Percentiles rank a stretch among this genome's conserved stretches.
phyloP scores from a whole-genome alignment of 495 filamentous ascomycete genomes.

The Daldinia loculata region DNA sequence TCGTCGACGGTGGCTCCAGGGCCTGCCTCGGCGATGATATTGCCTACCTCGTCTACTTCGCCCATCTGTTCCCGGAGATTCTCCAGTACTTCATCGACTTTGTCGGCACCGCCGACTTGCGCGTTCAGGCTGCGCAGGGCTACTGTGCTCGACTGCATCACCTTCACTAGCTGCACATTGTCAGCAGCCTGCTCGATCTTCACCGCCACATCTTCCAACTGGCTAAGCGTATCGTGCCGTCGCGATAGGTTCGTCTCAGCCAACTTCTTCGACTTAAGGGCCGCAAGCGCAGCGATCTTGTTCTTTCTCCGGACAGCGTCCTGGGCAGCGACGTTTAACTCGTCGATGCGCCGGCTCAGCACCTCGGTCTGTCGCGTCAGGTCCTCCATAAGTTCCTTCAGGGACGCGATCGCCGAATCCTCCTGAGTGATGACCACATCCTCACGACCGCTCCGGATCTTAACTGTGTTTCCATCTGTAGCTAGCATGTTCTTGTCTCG shows the following conservation, averaged over 20 bases:
- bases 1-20: slow-evolving; percentile 72
- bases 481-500: slow-evolving; percentile 71
- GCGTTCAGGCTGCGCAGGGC: slow-evolving; percentile 77
- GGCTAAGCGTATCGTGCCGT: slow-evolving; percentile 73
- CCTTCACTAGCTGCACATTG: slow-evolving; percentile 78
- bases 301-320: slow-evolving; percentile 75
- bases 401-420: slow-evolving; percentile 81
- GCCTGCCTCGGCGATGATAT: slow-evolving; percentile 71
- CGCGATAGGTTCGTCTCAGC: slow-evolving; percentile 74
- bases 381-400: slow-evolving; percentile 72
- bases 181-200: slow-evolving; percentile 86
- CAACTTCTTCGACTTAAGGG: slow-evolving; percentile 83
- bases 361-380: slow-evolving; percentile 65
- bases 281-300: slow-evolving; percentile 73
- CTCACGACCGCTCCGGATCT: slow-evolving; percentile 66
- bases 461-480: slow-evolving; percentile 77
- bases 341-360: slow-evolving; percentile 62
- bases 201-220: slow-evolving; percentile 80
- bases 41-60: slow-evolving; percentile 82
- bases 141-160: slow-evolving; percentile 79
- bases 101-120: slow-evolving; percentile 77
- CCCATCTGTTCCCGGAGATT: slow-evolving; percentile 80
- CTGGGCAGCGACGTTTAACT: slow-evolving; percentile 69
- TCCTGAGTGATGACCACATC: slow-evolving; percentile 68
- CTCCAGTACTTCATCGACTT: slow-evolving; percentile 78